phyloP scores from a whole-genome alignment of 2,329 filamentous ascomycete genomes.

The Fusarium bactridioides region DNA sequence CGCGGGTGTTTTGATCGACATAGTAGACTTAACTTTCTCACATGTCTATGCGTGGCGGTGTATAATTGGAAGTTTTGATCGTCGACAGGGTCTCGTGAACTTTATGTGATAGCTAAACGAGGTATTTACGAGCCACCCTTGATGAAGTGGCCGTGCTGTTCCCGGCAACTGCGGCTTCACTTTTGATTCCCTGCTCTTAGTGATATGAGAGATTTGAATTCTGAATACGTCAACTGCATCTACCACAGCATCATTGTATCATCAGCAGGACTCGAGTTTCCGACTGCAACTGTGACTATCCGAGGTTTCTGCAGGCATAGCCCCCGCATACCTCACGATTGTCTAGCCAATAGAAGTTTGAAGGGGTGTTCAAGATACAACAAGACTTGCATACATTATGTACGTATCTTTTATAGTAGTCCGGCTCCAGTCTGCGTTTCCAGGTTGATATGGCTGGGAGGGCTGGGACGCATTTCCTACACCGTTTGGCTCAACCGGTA shows the following conservation, averaged over 20 bases:
- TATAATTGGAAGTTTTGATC: background rate
- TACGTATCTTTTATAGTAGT: too few relatives aligned
- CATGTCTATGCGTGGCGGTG: background rate
- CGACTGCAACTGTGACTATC: background rate
- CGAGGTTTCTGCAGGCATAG: background rate
- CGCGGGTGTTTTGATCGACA: fast-evolving
- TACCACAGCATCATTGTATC: fast-evolving
- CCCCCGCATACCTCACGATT: fast-evolving
- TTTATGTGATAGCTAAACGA: background rate
- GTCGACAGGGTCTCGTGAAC: background rate
- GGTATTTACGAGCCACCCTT: background rate
- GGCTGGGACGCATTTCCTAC: background rate
- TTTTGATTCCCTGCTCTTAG: fast-evolving
- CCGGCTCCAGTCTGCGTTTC: background rate
- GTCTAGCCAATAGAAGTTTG: background rate
- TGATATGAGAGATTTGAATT: fast-evolving
- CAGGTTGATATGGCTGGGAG: background rate
- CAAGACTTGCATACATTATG: background rate
- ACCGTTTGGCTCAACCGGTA: fast-evolving
- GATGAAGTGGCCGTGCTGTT: too few relatives aligned
- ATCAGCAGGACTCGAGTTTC: too few relatives aligned
- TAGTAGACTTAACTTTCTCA: background rate
- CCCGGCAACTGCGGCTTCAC: background rate
- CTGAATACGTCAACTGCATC: fast-evolving
- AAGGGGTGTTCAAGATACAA: background rate